A percentile compares a stretch with the other conserved stretches of the same genome.
Conservation (phyloP, 108 stramenopile genomes). For the Conticribra weissflogii region DNA sequence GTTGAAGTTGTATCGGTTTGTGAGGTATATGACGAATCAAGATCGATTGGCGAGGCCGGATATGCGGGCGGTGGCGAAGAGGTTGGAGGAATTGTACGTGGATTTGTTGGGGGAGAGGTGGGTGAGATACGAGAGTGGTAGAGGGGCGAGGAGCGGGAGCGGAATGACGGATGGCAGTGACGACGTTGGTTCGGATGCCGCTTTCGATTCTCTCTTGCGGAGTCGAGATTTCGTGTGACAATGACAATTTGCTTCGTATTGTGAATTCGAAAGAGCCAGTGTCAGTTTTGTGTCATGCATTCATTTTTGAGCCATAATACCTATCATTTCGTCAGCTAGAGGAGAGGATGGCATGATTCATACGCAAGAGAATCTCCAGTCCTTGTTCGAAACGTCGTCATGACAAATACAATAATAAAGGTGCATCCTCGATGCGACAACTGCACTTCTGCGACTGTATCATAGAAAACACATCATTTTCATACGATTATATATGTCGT, state of each 20-base stretch:
- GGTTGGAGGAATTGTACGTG: constrained; percentile 33
- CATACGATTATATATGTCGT: no score
- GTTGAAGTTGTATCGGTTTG: constrained; percentile 29
- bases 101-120: constrained; percentile 27
- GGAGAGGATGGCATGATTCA: no score
- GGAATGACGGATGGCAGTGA: background rate
- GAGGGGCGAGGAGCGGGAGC: background rate
- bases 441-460: no score
- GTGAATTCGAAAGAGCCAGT: background rate
- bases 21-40: constrained; percentile 41
- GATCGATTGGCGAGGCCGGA: constrained; percentile 37
- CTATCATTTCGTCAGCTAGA: no score
- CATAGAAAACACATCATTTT: no score
- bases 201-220: constrained; percentile 18
- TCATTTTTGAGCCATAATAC: no score
- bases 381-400: no score
- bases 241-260: background rate
- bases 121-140: constrained; percentile 3
- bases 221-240: constrained; percentile 13
- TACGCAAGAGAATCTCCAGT: no score
- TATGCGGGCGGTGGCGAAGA: constrained; percentile 24
- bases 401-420: no score
- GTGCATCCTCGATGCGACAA: no score
- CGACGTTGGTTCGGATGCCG: constrained; percentile 7
- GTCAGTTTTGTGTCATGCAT: background rate